Base-by-base conservation (phyloP, 345 rosid species). In the Excoecaria cochinchinensis region DNA sequence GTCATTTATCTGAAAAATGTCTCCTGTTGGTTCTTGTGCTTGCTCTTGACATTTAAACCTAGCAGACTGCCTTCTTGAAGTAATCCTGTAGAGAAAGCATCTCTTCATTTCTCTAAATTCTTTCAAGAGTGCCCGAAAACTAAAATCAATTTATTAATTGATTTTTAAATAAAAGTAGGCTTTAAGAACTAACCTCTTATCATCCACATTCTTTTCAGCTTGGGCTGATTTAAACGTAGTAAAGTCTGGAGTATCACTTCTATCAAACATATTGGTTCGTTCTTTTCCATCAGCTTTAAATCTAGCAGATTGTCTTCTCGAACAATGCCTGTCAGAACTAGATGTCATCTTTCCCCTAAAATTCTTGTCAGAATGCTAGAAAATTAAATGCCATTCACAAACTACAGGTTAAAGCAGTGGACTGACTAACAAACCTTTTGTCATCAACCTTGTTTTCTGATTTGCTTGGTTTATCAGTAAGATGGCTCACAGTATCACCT, bases 1-100 rank as follows among this genome's bases (percentile, higher is more conserved):
- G 31, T 72, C 83, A 58, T 71, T 69, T 24, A 65, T 81, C 74
- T 75, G 71, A 61, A 63, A 46, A 22, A 59, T 60, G 68, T 73
- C 81, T 50, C 70, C 81, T 36, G 59, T 38, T 56, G 77, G 82
- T 80, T 84, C 82, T 64, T 78, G 69, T 67, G 58, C 80, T 77
- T 68, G 61, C 40, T 61, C 81, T 63, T 25, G 64, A 24, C 70
- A 19, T 15, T 61, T 68, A n/a, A 69, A 25, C 39, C 70, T 60
- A 50, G 77, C 25, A 69, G 77, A 68, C 70, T 51, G 68, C 51
- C 73, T 58, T 59, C 67, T 9, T 42, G 44, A 59, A 14, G 12
- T 39, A 51, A 48, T 13, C 81, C 81, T 78, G 61, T 38, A 8
- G 6, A 65, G 4, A 65, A 72, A 65, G 36, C n/a, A 44, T 59